Evolutionary conservation across 805 yeast genomes (phyloP), one percentile per base, ranked within the genome.

Genomic region (Yamadazyma takamatsuzukensis): DNA sequence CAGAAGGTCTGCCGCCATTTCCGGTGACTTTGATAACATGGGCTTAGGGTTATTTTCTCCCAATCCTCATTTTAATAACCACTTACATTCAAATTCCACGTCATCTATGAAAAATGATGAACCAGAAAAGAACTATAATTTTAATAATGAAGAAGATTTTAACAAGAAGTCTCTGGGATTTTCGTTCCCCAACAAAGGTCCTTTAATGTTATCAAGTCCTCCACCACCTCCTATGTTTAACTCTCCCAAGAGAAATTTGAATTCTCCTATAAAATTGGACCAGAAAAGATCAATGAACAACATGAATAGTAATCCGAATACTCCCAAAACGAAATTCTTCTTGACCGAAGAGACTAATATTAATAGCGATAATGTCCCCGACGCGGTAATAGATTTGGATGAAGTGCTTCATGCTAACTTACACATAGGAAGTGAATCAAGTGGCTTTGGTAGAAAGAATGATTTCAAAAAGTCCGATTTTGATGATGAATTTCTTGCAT

Each of bases 1-100:
- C 49, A 75, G 85, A 48, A 64, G 96, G 32, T 86, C 95, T 0
- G 88, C 90, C 15, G 95, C 95, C 0, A 80, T 87, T 5, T 83
- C 93, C 6, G 93, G 93, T 4, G 95, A 87, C 53, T 83, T 85
- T 51, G 93, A 83, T 45, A 50, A 52, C 6, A 45, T 52, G 30
- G 70, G 68, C 5, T 41, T 61, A 22, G 69, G 69, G 2, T 41
- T 63, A 22, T 59, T 61, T 32, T 54, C 61, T 5, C 44, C 45
- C 17, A 21, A 27, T 13, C 30, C 15, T 13, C 34, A 25, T 16
- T 23, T 18, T 23, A 21, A 18, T 27, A 26, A 9, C 32, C 40
- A 27, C 15, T 21, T 9, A 3, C 26, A 21, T 12, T 32, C 34
- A 21, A 36, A 15, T 15, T 32, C 34, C 25, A 11, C 29, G 6